phyloP scores from a whole-genome alignment of 2,329 filamentous ascomycete species.

The Pseudogymnoascus destructans region DNA sequence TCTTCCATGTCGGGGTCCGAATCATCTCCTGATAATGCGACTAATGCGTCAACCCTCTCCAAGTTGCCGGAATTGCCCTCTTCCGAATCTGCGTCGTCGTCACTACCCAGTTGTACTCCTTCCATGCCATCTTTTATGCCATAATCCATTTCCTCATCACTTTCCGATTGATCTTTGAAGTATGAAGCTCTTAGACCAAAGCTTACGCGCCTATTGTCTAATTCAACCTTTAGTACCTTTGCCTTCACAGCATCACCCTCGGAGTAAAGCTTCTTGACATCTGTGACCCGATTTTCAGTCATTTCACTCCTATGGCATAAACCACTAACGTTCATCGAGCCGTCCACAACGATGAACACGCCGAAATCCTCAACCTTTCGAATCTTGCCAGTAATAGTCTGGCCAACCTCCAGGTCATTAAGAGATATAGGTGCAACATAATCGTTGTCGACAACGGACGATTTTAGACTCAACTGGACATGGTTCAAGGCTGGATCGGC shows the following conservation, averaged over 20 bases:
- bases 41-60: constrained; percentile 11
- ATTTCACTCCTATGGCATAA: constrained; percentile 88
- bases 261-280: constrained; percentile 80
- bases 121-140: constrained; percentile 34
- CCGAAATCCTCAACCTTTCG: constrained; percentile 92
- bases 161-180: constrained; percentile 51
- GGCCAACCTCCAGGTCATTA: constrained; percentile 63
- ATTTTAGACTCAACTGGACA: constrained; percentile 76
- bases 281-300: constrained; percentile 67
- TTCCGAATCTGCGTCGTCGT: constrained; percentile 20
- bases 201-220: constrained; percentile 63
- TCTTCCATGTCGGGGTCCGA: constrained; percentile 31
- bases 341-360: constrained; percentile 83
- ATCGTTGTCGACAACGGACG: constrained; percentile 67
- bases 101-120: constrained; percentile 28
- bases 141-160: constrained; percentile 35
- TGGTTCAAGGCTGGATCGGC: constrained; percentile 57
- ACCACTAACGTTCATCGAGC: constrained; percentile 78
- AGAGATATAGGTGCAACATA: constrained; percentile 63
- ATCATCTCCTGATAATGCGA: constrained; percentile 16
- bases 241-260: constrained; percentile 92
- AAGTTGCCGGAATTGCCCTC: constrained; percentile 31
- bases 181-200: constrained; percentile 91
- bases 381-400: constrained; percentile 78
- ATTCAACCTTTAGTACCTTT: constrained; percentile 66